Conservation (phyloP, 129 eudicot genomes). For the Pittosporum tobira region DNA sequence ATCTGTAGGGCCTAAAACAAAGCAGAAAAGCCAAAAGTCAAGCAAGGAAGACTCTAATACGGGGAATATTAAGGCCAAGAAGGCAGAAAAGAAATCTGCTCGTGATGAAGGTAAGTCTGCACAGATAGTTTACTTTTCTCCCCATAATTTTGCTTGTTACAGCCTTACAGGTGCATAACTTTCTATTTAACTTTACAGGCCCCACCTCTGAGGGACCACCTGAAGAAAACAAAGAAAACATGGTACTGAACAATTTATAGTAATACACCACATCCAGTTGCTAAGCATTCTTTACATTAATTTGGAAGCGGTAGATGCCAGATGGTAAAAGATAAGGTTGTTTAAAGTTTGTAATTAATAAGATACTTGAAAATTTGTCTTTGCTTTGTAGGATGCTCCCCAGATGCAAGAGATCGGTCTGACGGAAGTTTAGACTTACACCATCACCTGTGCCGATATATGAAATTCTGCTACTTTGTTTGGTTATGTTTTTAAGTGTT, state of each 20-base stretch:
- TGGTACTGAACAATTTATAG: constrained; percentile 22
- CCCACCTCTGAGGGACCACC: constrained; percentile 21
- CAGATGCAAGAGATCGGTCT: constrained; percentile 32
- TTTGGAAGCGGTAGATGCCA: not conserved
- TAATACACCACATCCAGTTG: no score
- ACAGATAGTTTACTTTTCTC: not conserved
- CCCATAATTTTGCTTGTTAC: not conserved
- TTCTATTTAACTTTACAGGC: constrained; percentile 18
- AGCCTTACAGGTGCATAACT: not conserved
- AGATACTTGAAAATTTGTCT: not conserved
- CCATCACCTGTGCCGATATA: constrained; percentile 8
- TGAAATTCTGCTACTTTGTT: constrained; percentile 13
- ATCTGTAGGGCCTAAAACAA: constrained; percentile 19
- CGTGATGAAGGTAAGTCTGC: constrained; percentile 37
- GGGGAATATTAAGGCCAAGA: constrained; percentile 30
- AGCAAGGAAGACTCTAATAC: constrained; percentile 30
- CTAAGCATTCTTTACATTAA: not conserved
- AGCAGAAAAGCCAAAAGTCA: constrained; percentile 38
- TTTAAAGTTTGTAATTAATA: not conserved
- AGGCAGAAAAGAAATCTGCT: constrained; percentile 35
- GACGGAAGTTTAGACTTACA: constrained; percentile 16
- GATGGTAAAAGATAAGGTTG: not conserved
- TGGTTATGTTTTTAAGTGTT: constrained; percentile 39
- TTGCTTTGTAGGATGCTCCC: constrained; percentile 35
- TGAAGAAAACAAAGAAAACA: constrained; percentile 78